Evolutionary conservation across 306 rosid species (phyloP).

Genomic region (Sphenostylis stenocarpa): DNA sequence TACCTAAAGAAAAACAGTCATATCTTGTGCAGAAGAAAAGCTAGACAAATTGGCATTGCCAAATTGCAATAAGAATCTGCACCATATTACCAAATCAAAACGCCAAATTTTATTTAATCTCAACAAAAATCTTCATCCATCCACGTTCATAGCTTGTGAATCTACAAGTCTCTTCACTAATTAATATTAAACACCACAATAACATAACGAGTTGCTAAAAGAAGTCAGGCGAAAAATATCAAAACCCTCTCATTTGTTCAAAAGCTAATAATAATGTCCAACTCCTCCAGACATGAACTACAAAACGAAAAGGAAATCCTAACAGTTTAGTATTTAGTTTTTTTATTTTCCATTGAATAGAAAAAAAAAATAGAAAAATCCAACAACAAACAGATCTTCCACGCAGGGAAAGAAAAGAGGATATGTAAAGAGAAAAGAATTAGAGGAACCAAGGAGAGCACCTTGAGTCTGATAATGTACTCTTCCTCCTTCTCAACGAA

Average conservation of each 20-base stretch:
- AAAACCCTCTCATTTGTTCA: background rate
- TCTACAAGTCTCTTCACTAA: background rate
- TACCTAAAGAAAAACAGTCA: background rate
- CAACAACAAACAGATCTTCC: background rate
- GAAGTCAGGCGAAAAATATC: background rate
- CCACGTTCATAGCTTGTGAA: background rate
- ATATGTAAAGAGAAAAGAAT: background rate
- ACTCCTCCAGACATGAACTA: background rate
- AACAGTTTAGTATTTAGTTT: background rate
- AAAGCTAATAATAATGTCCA: background rate
- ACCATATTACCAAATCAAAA: background rate
- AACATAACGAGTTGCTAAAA: background rate
- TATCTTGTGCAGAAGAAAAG: slow-evolving; percentile 6
- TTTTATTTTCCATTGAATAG: background rate
- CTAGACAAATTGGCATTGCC: slow-evolving; percentile 6
- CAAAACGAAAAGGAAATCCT: background rate
- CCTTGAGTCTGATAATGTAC: slow-evolving; percentile 91
- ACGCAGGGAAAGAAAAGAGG: background rate
- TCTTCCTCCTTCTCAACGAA: slow-evolving; percentile 97
- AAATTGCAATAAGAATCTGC: slow-evolving; percentile 1
- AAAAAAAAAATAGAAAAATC: background rate
- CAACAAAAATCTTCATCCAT: background rate
- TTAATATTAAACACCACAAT: background rate
- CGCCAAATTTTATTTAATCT: background rate
- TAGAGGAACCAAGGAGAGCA: slow-evolving; percentile 19